phyloP scores from a whole-genome alignment of 192 early-diverging fungal genomes.

The Thamnidium elegans region DNA sequence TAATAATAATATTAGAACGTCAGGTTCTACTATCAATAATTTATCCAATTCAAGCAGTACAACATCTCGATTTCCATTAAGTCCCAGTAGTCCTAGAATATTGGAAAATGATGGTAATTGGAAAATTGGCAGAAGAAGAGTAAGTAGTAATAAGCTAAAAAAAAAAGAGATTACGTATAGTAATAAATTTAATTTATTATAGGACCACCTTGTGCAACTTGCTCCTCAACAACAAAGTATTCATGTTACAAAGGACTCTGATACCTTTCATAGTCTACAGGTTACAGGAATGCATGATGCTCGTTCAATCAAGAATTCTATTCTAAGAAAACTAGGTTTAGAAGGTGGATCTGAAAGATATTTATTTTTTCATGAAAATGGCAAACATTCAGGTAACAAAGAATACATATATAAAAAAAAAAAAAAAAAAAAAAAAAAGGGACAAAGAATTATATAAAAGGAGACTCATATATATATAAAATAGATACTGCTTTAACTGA shows the following conservation, averaged over 20 bases:
- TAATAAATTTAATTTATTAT: too few relatives aligned
- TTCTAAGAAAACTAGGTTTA: slow-evolving; percentile 24
- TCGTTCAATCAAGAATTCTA: slow-evolving; percentile 16
- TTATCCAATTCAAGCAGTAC: background rate
- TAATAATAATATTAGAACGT: too few relatives aligned
- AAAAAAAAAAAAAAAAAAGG: too few relatives aligned
- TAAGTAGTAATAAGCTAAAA: too few relatives aligned
- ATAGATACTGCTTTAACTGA: slow-evolving; percentile 14
- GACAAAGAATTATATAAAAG: background rate
- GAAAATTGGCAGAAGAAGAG: slow-evolving; percentile 2
- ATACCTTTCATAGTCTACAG: slow-evolving; percentile 25
- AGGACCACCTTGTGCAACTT: background rate
- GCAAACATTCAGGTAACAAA: slow-evolving; percentile 12
- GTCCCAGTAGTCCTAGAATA: slow-evolving; percentile 4
- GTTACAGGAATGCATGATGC: slow-evolving; percentile 29
- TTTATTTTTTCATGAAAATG: slow-evolving; percentile 29
- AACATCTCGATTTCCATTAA: background rate
- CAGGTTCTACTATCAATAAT: too few relatives aligned
- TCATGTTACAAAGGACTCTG: slow-evolving; percentile 29
- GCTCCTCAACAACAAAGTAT: slow-evolving; percentile 21
- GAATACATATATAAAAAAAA: background rate
- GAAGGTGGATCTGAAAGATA: slow-evolving; percentile 25
- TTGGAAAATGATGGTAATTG: slow-evolving; percentile 2
- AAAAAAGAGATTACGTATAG: too few relatives aligned
- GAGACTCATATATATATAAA: background rate